A percentile compares a stretch with the other conserved stretches of the same genome.
phyloP scores from a whole-genome alignment of 352 stramenopile genomes.

The Phytophthora syringae region DNA sequence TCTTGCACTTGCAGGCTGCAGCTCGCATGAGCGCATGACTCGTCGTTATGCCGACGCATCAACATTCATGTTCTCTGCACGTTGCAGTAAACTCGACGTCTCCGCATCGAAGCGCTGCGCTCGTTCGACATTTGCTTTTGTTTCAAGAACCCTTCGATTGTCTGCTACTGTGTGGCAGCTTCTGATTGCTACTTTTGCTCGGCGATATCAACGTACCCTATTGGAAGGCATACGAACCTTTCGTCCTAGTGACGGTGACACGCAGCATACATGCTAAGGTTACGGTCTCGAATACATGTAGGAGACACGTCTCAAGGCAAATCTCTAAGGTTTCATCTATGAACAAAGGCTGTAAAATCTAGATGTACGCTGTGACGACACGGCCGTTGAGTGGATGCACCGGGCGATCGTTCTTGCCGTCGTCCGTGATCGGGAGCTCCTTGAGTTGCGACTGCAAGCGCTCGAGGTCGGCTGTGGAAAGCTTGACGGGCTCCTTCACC shows the following conservation, averaged over 20 bases:
- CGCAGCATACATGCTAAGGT: constrained; percentile 2
- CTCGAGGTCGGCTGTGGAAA: constrained; percentile 30
- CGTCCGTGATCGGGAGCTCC: constrained; percentile 29
- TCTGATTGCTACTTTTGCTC: not conserved
- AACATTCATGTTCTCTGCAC: not conserved
- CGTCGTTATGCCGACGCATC: not conserved
- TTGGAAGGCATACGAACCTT: not conserved
- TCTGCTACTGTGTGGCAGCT: no score
- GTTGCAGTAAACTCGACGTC: constrained; percentile 1
- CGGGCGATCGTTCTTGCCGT: constrained; percentile 37
- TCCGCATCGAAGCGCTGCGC: not conserved
- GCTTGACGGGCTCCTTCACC: constrained; percentile 27
- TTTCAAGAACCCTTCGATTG: no score
- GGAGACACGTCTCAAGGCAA: constrained; percentile 17
- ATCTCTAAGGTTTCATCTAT: constrained; percentile 12
- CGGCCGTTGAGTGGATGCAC: no score
- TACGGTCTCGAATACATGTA: constrained; percentile 15
- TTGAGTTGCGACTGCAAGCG: constrained; percentile 35
- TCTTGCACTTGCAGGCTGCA: no score
- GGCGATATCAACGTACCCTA: not conserved
- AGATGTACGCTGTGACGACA: constrained; percentile 34
- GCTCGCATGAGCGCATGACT: no score
- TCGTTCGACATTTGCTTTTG: not conserved
- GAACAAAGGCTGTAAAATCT: constrained; percentile 1
- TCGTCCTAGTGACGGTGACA: not conserved